Evolutionary conservation across 1,284 basidiomycete species (phyloP).

Genomic region (Cryptococcus sp.): DNA sequence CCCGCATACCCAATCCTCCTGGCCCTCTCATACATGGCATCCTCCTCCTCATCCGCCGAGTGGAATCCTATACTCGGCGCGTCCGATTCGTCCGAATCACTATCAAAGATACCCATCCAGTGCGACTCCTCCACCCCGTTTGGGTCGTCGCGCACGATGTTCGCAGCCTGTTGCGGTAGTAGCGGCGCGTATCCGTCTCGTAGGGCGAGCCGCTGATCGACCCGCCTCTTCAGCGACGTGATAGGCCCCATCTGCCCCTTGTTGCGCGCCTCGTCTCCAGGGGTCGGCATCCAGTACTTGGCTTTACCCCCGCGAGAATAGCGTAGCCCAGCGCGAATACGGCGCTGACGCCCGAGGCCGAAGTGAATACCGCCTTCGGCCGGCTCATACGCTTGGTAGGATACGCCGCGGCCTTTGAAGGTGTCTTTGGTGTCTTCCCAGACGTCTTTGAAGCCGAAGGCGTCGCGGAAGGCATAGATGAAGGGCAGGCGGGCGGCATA

Average conservation of each 20-base stretch:
- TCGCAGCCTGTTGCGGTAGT: constrained; percentile 61
- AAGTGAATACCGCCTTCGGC: constrained; percentile 87
- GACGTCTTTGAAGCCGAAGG: constrained; percentile 82
- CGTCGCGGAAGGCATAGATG: constrained; percentile 79
- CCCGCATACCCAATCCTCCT: constrained; percentile 87
- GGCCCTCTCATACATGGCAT: constrained; percentile 58
- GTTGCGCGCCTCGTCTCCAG: constrained; percentile 51
- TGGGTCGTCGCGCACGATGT: constrained; percentile 61
- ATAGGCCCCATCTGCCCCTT: constrained; percentile 50
- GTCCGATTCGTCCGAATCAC: constrained; percentile 46
- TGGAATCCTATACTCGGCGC: constrained; percentile 45
- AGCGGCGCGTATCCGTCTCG: constrained; percentile 74
- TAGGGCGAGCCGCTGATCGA: constrained; percentile 54
- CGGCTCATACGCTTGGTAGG: constrained; percentile 93
- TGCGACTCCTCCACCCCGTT: constrained; percentile 44
- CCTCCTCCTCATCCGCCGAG: constrained; percentile 53
- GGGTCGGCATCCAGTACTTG: constrained; percentile 86
- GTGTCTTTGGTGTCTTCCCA: constrained; percentile 81
- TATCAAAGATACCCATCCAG: constrained; percentile 22
- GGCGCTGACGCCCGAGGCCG: constrained; percentile 71
- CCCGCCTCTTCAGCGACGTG: constrained; percentile 49
- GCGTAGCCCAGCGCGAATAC: constrained; percentile 83
- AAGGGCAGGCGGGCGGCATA: constrained; percentile 84
- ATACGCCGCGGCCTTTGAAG: constrained; percentile 81
- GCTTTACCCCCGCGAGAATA: constrained; percentile 82